Conservation (phyloP, 768 basidiomycete genomes). For the Phaeotremella fagi region DNA sequence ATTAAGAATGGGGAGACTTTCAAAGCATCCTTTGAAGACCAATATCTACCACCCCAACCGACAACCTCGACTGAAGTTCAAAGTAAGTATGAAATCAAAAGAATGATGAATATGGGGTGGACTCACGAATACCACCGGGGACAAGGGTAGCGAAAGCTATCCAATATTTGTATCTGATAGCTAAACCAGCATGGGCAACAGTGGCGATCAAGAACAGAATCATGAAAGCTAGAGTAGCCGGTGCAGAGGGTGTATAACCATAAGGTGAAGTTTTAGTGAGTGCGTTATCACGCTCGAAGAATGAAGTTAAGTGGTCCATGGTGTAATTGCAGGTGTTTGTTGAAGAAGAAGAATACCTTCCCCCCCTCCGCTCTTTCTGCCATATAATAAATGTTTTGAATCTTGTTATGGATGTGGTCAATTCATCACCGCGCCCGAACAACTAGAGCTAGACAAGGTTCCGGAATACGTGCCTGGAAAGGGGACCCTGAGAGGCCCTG, state of each 20-base stretch:
- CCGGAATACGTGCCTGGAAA: too few relatives aligned
- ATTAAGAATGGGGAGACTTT: slow-evolving; percentile 33
- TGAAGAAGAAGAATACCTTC: not conserved
- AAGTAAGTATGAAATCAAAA: not conserved
- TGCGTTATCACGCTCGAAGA: slow-evolving; percentile 2
- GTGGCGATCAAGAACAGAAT: slow-evolving; percentile 34
- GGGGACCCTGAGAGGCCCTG: too few relatives aligned
- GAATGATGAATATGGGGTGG: not conserved
- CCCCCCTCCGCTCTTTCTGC: too few relatives aligned
- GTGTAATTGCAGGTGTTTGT: not conserved
- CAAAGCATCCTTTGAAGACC: slow-evolving; percentile 25
- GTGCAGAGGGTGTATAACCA: slow-evolving; percentile 32
- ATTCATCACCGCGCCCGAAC: too few relatives aligned
- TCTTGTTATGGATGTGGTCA: too few relatives aligned
- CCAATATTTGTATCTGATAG: slow-evolving; percentile 34
- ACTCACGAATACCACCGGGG: slow-evolving; percentile 25
- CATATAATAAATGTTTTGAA: too few relatives aligned
- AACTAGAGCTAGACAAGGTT: too few relatives aligned
- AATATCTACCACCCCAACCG: slow-evolving; percentile 43
- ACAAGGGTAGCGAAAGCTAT: slow-evolving; percentile 26
- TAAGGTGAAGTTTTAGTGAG: slow-evolving; percentile 20
- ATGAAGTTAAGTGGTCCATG: not conserved
- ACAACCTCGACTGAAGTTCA: slow-evolving; percentile 25
- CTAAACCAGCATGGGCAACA: slow-evolving; percentile 25
- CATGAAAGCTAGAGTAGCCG: slow-evolving; percentile 39